Evolutionary conservation across 2,329 filamentous ascomycete species (phyloP).

Genomic region (Albifimbria verrucaria): DNA sequence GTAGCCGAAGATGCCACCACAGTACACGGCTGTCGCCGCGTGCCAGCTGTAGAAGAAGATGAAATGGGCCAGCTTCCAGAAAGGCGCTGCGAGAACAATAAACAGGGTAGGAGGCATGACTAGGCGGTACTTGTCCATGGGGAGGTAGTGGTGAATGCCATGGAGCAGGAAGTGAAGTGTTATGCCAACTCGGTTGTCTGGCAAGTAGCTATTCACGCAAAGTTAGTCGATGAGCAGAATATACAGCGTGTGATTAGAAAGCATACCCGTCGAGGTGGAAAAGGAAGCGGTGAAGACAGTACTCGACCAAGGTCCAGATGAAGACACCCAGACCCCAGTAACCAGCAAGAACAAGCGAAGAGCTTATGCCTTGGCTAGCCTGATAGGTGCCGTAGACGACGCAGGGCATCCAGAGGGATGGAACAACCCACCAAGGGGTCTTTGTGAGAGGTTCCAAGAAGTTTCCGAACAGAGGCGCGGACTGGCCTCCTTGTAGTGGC

Average conservation of each 20-base stretch:
- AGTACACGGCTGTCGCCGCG: constrained; percentile 73
- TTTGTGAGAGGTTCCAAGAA: constrained; percentile 96
- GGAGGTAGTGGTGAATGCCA: constrained; percentile 95
- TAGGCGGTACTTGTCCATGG: constrained; percentile 97
- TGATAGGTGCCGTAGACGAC: constrained; percentile 69
- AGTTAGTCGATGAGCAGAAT: constrained; percentile 22
- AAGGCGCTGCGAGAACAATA: constrained; percentile 75
- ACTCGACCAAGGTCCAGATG: constrained; percentile 90
- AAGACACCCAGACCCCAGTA: constrained; percentile 71
- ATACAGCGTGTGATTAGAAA: background rate
- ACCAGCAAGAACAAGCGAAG: constrained; percentile 40
- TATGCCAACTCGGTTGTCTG: constrained; percentile 84
- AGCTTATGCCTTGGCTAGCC: constrained; percentile 59
- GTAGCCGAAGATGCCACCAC: constrained; percentile 92
- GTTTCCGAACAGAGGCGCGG: constrained; percentile 93
- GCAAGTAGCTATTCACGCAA: constrained; percentile 62
- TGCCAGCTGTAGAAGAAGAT: constrained; percentile 86
- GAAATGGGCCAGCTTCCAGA: constrained; percentile 85
- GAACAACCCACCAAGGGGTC: constrained; percentile 92
- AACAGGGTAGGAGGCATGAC: constrained; percentile 97
- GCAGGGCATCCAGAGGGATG: constrained; percentile 78
- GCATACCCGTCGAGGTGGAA: constrained; percentile 92
- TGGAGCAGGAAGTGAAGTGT: constrained; percentile 92
- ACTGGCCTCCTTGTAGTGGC: constrained; percentile 91
- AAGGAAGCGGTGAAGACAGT: constrained; percentile 80